Evolutionary conservation across 139 green algal genomes (phyloP), one percentile per base, ranked within the genome.

Genomic region (Chlorella sp.): DNA sequence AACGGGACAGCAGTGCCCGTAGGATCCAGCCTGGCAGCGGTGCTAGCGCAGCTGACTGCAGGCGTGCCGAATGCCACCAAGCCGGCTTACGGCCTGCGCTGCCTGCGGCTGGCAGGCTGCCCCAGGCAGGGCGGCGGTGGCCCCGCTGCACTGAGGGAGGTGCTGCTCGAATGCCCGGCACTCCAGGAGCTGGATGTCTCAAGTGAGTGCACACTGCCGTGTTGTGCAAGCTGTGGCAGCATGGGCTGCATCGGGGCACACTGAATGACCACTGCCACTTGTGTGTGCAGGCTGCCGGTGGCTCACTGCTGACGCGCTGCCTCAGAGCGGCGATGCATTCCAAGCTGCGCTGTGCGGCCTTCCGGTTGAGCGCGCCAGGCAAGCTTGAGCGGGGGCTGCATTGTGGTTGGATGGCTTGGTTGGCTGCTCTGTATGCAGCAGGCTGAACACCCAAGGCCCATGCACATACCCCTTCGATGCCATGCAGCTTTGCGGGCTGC

Each of bases 401-500:
- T n/a, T n/a, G n/a, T n/a, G n/a, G n/a, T n/a, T n/a, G n/a, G n/a
- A n/a, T n/a, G n/a, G n/a, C n/a, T n/a, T n/a, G n/a, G n/a, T n/a
- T n/a, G n/a, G n/a, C n/a, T n/a, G n/a, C n/a, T n/a, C n/a, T n/a
- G n/a, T n/a, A n/a, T n/a, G n/a, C n/a, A n/a, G n/a, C n/a, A n/a
- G n/a, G n/a, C n/a, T n/a, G n/a, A n/a, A n/a, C n/a, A n/a, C n/a
- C n/a, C n/a, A n/a, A n/a, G n/a, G n/a, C n/a, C n/a, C n/a, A n/a
- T n/a, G n/a, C n/a, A n/a, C n/a, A n/a, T n/a, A n/a, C n/a, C n/a
- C n/a, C n/a, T n/a, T n/a, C n/a, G n/a, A n/a, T n/a, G n/a, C n/a
- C n/a, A n/a, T 71, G 76, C 76, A 82, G 76, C 60, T 72, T 82
- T 60, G 36, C 76, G 0, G 76, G 60, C 38, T 82, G 76, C 60